Percentiles rank a stretch among this genome's conserved stretches.
phyloP scores from a whole-genome alignment of 2,329 filamentous ascomycete genomes.

The Nothophaeocryptopus gaeumannii region DNA sequence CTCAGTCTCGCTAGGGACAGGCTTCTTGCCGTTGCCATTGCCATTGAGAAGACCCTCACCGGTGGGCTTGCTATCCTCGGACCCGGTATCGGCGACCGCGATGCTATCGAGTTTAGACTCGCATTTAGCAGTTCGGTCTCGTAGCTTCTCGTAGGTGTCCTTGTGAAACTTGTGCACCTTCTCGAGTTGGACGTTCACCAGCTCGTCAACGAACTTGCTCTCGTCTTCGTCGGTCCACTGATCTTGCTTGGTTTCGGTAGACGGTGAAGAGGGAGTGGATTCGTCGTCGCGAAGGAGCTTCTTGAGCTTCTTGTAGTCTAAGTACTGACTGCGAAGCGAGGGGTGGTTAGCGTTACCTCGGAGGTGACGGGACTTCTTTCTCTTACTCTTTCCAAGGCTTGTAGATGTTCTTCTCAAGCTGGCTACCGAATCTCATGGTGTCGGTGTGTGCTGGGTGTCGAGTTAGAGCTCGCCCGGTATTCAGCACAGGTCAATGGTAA shows the following conservation, averaged over 20 bases:
- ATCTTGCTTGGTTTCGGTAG: constrained; percentile 52
- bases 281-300: constrained; percentile 71
- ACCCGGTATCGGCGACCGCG: constrained; percentile 36
- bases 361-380: no score
- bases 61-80: constrained; percentile 29
- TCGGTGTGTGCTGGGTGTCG: no score
- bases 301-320: constrained; percentile 95
- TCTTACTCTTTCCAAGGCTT: no score
- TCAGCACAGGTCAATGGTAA: no score
- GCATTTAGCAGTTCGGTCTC: constrained; percentile 72
- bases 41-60: constrained; percentile 6
- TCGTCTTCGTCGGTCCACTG: constrained; percentile 92
- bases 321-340: constrained; percentile 58
- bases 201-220: constrained; percentile 87
- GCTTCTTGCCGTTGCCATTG: constrained; percentile 30
- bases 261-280: constrained; percentile 45
- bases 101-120: constrained; percentile 63
- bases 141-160: constrained; percentile 74
- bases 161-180: constrained; percentile 91
- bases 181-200: constrained; percentile 90
- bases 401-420: no score
- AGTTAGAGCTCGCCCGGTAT: no score
- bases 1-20: constrained; percentile 40
- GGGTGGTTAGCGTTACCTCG: no score
- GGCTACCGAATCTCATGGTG: no score